Conservation (phyloP, 2,329 filamentous ascomycete species). For the Cercospora canescens region DNA sequence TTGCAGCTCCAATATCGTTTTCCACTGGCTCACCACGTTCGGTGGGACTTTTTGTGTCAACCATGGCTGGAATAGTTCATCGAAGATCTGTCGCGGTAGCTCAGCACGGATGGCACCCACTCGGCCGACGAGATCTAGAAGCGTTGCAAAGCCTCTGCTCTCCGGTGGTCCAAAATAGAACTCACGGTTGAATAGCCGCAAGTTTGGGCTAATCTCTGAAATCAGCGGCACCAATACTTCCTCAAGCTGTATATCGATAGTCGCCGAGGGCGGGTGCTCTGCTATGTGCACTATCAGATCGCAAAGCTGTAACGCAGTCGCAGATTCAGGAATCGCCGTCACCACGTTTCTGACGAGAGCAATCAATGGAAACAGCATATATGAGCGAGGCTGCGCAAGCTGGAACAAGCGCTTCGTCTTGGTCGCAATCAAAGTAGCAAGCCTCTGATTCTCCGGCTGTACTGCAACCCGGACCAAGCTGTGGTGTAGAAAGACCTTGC, state of each 20-base stretch:
- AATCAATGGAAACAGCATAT: slow-evolving; percentile 34
- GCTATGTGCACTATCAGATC: slow-evolving; percentile 43
- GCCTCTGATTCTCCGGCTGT: slow-evolving; percentile 9
- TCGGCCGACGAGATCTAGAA: slow-evolving; percentile 47
- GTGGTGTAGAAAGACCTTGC: slow-evolving; percentile 40
- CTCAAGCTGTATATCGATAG: slow-evolving; percentile 48
- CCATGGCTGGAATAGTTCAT: slow-evolving; percentile 45
- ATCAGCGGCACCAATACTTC: slow-evolving; percentile 38
- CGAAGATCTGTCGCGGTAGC: slow-evolving; percentile 32
- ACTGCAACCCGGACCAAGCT: slow-evolving; percentile 27
- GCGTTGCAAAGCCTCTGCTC: slow-evolving; percentile 45
- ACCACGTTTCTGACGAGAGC: slow-evolving; percentile 26
- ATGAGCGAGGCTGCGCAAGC: slow-evolving; percentile 32
- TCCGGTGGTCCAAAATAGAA: slow-evolving; percentile 48
- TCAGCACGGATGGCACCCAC: slow-evolving; percentile 30
- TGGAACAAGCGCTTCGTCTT: slow-evolving; percentile 19
- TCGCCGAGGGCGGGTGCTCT: slow-evolving; percentile 43
- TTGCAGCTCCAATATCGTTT: slow-evolving; percentile 50
- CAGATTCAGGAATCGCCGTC: slow-evolving; percentile 30
- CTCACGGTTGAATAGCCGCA: slow-evolving; percentile 35
- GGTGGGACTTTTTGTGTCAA: slow-evolving; percentile 43
- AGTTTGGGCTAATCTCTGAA: slow-evolving; percentile 33
- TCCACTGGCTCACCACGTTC: slow-evolving; percentile 50
- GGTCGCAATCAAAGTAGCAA: slow-evolving; percentile 13
- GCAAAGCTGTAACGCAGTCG: slow-evolving; percentile 38